Percentiles rank a stretch among this genome's conserved stretches.
phyloP scores from a whole-genome alignment of 2,329 filamentous ascomycete genomes.

The Ascochyta rabiei region DNA sequence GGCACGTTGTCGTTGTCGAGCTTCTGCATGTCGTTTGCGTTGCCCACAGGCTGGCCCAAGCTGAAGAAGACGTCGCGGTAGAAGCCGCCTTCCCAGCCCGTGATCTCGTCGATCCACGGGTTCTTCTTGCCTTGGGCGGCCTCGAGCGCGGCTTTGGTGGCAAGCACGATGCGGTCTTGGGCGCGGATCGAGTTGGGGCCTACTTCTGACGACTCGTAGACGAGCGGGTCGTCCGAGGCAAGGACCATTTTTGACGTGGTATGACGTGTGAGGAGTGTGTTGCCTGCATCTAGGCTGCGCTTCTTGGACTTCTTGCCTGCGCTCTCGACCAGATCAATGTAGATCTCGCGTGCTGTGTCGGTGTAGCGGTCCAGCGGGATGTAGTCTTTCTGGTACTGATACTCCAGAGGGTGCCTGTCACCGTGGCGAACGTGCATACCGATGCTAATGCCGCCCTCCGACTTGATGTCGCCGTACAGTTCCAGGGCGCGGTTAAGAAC shows the following conservation, averaged over 20 bases:
- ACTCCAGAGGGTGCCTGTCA: constrained; percentile 77
- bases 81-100: constrained; percentile 90
- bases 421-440: constrained; percentile 82
- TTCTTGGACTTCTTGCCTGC: constrained; percentile 44
- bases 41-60: constrained; percentile 59
- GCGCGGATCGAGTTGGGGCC: constrained; percentile 60
- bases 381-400: constrained; percentile 77
- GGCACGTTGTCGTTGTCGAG: constrained; percentile 35
- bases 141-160: constrained; percentile 64
- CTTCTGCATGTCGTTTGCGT: constrained; percentile 35
- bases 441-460: constrained; percentile 62
- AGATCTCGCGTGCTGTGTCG: constrained; percentile 60
- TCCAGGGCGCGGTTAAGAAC: constrained; percentile 64
- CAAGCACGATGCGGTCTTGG: constrained; percentile 78
- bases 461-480: constrained; percentile 56
- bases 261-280: constrained; percentile 31
- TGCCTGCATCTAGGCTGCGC: constrained; percentile 12
- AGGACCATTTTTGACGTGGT: constrained; percentile 61
- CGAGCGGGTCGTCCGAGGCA: constrained; percentile 80
- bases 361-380: constrained; percentile 74
- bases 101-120: constrained; percentile 72
- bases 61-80: constrained; percentile 82
- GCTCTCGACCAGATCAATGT: constrained; percentile 56
- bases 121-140: constrained; percentile 46
- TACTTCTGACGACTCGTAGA: constrained; percentile 72